These are phyloP conservation scores for Podospora bellae-mahoneyi DNA, from an alignment of 495 filamentous ascomycete species.

Conservation along the genomic window DNA sequence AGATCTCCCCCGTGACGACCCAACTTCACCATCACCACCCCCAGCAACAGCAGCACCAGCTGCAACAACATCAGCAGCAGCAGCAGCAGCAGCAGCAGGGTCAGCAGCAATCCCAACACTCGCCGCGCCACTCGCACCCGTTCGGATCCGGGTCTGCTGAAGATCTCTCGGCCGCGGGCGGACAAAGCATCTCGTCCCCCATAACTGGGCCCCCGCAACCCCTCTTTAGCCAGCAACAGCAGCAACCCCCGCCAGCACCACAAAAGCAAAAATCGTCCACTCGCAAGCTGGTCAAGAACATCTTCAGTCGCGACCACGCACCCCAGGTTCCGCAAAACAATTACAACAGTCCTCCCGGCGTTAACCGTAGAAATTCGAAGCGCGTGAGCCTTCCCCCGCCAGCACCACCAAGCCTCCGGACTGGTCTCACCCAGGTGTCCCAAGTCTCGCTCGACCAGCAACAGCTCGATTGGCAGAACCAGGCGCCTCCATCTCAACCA, in stretches of 20 bases:
- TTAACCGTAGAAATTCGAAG: slow-evolving; percentile 49
- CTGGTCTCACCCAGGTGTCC: slow-evolving; percentile 41
- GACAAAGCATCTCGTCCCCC: slow-evolving; percentile 28
- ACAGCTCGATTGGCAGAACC: slow-evolving; percentile 36
- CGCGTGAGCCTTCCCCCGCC: slow-evolving; percentile 43
- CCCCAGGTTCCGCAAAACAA: slow-evolving; percentile 23
- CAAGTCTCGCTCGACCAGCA: slow-evolving; percentile 31
- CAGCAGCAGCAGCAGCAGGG: slow-evolving; percentile 25
- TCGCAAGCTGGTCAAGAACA: slow-evolving; percentile 47
- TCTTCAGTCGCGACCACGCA: slow-evolving; percentile 33
- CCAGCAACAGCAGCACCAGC: slow-evolving; percentile 29
- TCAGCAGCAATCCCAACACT: slow-evolving; percentile 27
- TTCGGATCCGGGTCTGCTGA: slow-evolving; percentile 37
- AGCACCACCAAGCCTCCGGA: slow-evolving; percentile 41
- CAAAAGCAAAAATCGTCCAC: slow-evolving; percentile 42
- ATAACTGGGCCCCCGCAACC: slow-evolving; percentile 29
- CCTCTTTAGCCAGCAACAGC: slow-evolving; percentile 22
- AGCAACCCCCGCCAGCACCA: slow-evolving; percentile 36
- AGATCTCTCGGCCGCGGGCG: slow-evolving; percentile 33
- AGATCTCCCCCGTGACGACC: slow-evolving; percentile 29
- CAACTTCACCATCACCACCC: slow-evolving; percentile 34
- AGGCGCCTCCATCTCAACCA: slow-evolving; percentile 31
- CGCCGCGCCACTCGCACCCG: slow-evolving; percentile 14
- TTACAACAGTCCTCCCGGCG: slow-evolving; percentile 40
- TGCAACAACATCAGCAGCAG: slow-evolving; percentile 23